Evolutionary conservation across 1,284 basidiomycete species (phyloP), one percentile per base, ranked within the genome.

Genomic region (Dichomitus squalens): DNA sequence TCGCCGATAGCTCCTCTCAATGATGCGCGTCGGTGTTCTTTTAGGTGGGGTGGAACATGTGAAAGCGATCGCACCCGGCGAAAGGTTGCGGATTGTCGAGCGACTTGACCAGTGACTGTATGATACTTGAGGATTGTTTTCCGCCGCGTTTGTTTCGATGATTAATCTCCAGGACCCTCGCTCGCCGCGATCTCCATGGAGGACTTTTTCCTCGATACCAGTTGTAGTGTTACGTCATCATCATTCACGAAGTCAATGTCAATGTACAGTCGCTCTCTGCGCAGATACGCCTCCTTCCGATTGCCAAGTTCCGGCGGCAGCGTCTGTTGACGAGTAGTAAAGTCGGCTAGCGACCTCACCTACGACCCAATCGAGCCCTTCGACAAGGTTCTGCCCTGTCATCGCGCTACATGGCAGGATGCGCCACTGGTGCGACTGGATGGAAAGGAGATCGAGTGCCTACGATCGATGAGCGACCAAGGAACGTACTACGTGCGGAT

Each of bases 311-410:
- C 49, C 58, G 9, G 56, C 43, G 4, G 58, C 59, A 2, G 54
- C 58, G 6, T 55, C 54, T 2, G 59, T 64, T 8, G 66, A 61
- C 7, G 65, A 64, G 66, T 92, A 92, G 69, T 93, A 93, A 39
- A 93, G 71, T 65, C 94, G 80, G 36, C 84, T 82, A 3, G 93
- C 95, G 47, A 98, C 90, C 66, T 98, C 94, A 39, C 86, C 81
- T 8, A 98, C 92, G n/a, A 95, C 85, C 96, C 96, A 99, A 71
- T 97, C 88, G 38, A 98, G 81, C 14, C 96, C 96, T 56, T 85
- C 79, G 6, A 93, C 79, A 11, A 98, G 79, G 67, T 96, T 94
- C 55, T 85, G 76, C 4, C 96, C 96, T 0, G 92, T 95, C 52
- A 94, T 84, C 0, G 96, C 96, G 64, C 94, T 97, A 76, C 96